These are phyloP conservation scores for Udeniomyces megalosporus DNA, from an alignment of 768 basidiomycete species.

Conservation along the genomic window DNA sequence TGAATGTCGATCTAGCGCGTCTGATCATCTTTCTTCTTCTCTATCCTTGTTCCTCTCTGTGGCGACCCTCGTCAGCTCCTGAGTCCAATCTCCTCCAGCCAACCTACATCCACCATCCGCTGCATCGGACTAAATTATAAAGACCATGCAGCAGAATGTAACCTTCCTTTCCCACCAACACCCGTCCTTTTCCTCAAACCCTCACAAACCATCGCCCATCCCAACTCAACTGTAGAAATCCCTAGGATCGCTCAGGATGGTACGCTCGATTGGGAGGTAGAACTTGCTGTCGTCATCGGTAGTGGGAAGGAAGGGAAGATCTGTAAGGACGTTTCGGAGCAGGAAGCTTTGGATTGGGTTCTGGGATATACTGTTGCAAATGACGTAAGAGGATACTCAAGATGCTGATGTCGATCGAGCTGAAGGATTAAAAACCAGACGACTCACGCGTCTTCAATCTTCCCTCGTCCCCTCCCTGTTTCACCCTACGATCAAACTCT, in stretches of 20 bases:
- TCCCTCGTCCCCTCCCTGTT: not conserved
- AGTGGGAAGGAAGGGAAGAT: constrained; percentile 32
- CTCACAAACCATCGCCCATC: constrained; percentile 23
- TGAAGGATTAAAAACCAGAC: too few species aligned
- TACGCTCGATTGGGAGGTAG: constrained; percentile 17
- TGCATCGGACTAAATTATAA: constrained; percentile 28
- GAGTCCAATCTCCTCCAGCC: constrained; percentile 22
- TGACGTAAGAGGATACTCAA: not conserved
- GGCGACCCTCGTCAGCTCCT: too few species aligned
- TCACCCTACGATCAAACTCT: not conserved
- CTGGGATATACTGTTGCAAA: constrained; percentile 38
- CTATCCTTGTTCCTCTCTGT: too few species aligned
- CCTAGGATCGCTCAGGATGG: constrained; percentile 28
- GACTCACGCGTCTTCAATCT: too few species aligned
- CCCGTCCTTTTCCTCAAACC: constrained; percentile 28
- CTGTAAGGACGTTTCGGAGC: constrained; percentile 62
- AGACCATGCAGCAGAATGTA: constrained; percentile 23
- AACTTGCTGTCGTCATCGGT: constrained; percentile 50
- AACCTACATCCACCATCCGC: constrained; percentile 30
- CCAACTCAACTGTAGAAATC: constrained; percentile 22
- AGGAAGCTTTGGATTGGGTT: constrained; percentile 68
- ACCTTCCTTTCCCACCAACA: constrained; percentile 18
- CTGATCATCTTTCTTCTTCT: not conserved
- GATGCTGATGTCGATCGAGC: too few species aligned
- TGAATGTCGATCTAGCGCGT: too few species aligned